These are phyloP conservation scores for Aquanectria penicillioides DNA, from an alignment of 2,329 filamentous ascomycete genomes.

Conservation along the genomic window DNA sequence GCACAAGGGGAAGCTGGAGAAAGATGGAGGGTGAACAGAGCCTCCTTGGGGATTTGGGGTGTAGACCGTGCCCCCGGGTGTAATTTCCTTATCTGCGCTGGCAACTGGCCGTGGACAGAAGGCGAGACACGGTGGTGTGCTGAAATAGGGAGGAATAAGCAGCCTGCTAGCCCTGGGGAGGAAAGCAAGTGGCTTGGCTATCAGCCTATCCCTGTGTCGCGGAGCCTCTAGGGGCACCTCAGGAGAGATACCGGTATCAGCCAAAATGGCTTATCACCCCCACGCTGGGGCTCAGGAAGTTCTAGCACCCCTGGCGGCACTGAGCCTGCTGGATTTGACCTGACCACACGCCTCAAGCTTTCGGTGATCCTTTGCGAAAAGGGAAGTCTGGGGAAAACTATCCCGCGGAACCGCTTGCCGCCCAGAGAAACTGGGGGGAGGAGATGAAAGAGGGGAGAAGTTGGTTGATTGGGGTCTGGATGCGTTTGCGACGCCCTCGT, in stretches of 20 bases:
- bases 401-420: conserved; percentile 32
- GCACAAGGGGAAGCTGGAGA: conserved; percentile 44
- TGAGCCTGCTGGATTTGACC: conserved; percentile 20
- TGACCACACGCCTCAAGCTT: conserved; percentile 6
- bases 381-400: conserved; percentile 36
- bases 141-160: conserved; percentile 20
- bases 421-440: conserved; percentile 13
- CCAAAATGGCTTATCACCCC: conserved; percentile 33
- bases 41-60: conserved; percentile 31
- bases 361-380: conserved; percentile 24
- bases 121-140: conserved; percentile 32
- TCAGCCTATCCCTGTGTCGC: conserved; percentile 27
- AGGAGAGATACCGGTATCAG: conserved; percentile 36
- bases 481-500: conserved; percentile 7
- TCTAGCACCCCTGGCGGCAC: conserved; percentile 29
- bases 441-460: conserved; percentile 6
- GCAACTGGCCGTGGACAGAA: conserved; percentile 22
- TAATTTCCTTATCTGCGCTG: conserved; percentile 40
- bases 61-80: conserved; percentile 9
- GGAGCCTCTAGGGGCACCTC: conserved; percentile 18
- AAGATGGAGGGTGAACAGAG: conserved; percentile 34
- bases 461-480: conserved; percentile 20
- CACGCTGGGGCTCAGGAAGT: conserved; percentile 25
- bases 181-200: conserved; percentile 26
- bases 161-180: conserved; percentile 20